Evolutionary conservation across 768 basidiomycete species (phyloP).

Genomic region (Russula dissimulans): DNA sequence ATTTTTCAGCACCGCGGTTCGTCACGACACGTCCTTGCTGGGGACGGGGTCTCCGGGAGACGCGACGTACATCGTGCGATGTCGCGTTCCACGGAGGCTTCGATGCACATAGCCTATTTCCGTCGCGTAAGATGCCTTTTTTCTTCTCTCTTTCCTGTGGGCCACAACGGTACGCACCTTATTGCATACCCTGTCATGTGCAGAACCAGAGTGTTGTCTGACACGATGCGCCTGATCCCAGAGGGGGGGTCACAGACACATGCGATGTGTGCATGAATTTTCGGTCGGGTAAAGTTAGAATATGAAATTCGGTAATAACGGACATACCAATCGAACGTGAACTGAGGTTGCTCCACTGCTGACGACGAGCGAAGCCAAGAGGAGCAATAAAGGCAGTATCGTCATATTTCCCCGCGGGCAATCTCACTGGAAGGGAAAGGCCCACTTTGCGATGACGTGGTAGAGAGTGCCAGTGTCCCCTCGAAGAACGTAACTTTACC

Average conservation of each 20-base stretch:
- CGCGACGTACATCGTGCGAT: slow-evolving; percentile 9
- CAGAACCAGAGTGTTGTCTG: not conserved
- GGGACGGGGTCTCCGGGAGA: too few relatives aligned
- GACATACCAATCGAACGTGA: not conserved
- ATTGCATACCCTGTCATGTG: slow-evolving; percentile 3
- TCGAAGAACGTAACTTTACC: not conserved
- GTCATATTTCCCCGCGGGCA: not conserved
- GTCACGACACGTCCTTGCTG: too few relatives aligned
- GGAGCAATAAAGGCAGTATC: not conserved
- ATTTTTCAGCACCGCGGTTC: too few relatives aligned
- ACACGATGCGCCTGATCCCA: not conserved
- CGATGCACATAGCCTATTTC: slow-evolving; percentile 12
- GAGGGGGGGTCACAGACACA: too few relatives aligned
- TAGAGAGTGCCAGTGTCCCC: too few relatives aligned
- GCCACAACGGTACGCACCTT: not conserved
- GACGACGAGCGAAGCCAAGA: not conserved
- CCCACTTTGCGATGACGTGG: too few relatives aligned
- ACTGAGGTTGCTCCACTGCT: not conserved
- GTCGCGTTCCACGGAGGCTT: slow-evolving; percentile 7
- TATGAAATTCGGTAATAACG: not conserved
- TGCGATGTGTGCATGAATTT: too few relatives aligned
- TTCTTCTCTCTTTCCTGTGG: not conserved
- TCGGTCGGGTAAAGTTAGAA: not conserved
- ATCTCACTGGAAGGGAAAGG: too few relatives aligned
- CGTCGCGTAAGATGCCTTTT: too few relatives aligned